These are phyloP conservation scores for Neonectria punicea DNA, from an alignment of 2,329 filamentous ascomycete species.

Conservation along the genomic window DNA sequence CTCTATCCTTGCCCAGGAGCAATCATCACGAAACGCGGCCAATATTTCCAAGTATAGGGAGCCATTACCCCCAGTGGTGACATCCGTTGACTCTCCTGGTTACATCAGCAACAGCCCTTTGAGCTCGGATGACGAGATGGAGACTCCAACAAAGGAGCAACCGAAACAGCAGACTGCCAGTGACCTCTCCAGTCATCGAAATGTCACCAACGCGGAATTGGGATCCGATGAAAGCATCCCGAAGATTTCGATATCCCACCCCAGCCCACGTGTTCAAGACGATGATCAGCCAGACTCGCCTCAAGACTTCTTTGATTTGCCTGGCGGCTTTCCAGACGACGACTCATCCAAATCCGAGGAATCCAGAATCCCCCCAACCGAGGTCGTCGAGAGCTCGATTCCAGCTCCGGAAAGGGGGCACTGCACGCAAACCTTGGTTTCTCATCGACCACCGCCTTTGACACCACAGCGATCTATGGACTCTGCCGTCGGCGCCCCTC, in stretches of 20 bases:
- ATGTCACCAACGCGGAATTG: constrained; percentile 9
- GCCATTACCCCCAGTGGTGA: constrained; percentile 76
- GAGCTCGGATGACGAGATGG: constrained; percentile 48
- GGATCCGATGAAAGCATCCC: constrained; percentile 47
- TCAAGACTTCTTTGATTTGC: constrained; percentile 60
- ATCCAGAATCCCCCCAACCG: constrained; percentile 8
- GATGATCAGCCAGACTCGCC: constrained; percentile 33
- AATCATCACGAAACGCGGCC: constrained; percentile 61
- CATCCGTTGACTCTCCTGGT: constrained; percentile 73
- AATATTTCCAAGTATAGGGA: constrained; percentile 69
- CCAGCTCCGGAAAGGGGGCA: not conserved
- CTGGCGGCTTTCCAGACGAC: constrained; percentile 67
- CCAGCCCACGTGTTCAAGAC: constrained; percentile 51
- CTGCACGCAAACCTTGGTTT: not conserved
- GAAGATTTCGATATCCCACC: constrained; percentile 56
- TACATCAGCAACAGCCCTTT: constrained; percentile 67
- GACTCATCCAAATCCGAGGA: constrained; percentile 34
- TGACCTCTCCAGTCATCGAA: constrained; percentile 5
- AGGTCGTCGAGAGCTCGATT: constrained; percentile 8
- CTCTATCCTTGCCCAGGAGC: constrained; percentile 64
- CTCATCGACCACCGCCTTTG: constrained; percentile 15
- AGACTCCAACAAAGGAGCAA: not conserved
- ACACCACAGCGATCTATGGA: constrained; percentile 35
- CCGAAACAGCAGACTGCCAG: not conserved
- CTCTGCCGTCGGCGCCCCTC: constrained; percentile 21